phyloP scores from a whole-genome alignment of 257 asterid genomes.

The Phtheirospermum japonicum region DNA sequence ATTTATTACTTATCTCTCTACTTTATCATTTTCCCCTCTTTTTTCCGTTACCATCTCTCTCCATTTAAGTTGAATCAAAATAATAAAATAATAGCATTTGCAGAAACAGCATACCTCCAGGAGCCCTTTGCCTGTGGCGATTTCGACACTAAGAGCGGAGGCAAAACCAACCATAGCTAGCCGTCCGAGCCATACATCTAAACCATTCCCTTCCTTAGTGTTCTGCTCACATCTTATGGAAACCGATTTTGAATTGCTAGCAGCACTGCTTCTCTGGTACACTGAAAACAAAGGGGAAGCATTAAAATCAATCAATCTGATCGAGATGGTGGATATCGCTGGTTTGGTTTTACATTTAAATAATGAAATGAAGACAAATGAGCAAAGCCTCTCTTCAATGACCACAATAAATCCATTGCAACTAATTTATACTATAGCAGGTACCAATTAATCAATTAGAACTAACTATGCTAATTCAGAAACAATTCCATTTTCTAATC shows the following conservation, averaged over 20 bases:
- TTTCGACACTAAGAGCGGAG: conserved; percentile 64
- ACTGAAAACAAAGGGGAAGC: conserved; percentile 33
- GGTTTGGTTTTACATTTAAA: too few relatives aligned
- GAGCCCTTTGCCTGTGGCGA: conserved; percentile 84
- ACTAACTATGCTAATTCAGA: conserved; percentile 3
- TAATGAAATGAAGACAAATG: not conserved
- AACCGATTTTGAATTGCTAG: conserved; percentile 32
- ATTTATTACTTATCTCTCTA: too few relatives aligned
- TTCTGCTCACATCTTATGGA: conserved; percentile 76
- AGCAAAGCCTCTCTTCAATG: conserved; percentile 8
- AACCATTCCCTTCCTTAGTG: conserved; percentile 48
- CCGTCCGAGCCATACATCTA: conserved; percentile 89
- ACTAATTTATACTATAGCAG: not conserved
- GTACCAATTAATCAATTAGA: not conserved
- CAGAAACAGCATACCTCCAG: conserved; percentile 35
- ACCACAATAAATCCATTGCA: not conserved
- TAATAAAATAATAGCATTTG: not conserved
- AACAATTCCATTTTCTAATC: not conserved
- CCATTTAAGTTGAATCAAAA: too few relatives aligned
- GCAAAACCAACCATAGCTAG: conserved; percentile 88
- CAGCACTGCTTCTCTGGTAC: conserved; percentile 26
- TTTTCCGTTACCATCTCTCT: too few relatives aligned
- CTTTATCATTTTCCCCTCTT: too few relatives aligned
- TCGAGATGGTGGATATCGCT: too few relatives aligned
- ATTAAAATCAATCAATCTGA: too few relatives aligned